Conservation (phyloP, 768 basidiomycete genomes). For the Leucogyrophana mollusca region DNA sequence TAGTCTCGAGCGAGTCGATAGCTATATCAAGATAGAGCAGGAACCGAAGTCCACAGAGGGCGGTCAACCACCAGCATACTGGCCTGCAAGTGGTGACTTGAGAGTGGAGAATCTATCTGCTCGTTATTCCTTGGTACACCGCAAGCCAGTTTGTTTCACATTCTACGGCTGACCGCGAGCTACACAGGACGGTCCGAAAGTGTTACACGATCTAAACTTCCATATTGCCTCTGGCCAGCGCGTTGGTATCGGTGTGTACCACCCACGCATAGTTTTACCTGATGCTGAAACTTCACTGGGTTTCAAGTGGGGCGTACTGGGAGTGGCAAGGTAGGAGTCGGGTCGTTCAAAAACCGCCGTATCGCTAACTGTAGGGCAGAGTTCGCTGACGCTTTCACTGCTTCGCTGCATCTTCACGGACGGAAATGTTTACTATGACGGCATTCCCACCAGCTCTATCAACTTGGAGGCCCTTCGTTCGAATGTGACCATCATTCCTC, state of each 20-base stretch:
- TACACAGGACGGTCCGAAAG: constrained; percentile 53
- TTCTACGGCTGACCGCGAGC: constrained; percentile 7
- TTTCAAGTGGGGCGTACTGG: constrained; percentile 55
- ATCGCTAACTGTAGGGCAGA: constrained; percentile 24
- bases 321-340: constrained; percentile 43
- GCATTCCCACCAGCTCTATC: constrained; percentile 39
- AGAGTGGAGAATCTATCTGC: constrained; percentile 52
- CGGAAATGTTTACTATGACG: constrained; percentile 53
- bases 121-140: constrained; percentile 37
- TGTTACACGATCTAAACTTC: constrained; percentile 52
- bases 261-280: constrained; percentile 10
- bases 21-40: constrained; percentile 56
- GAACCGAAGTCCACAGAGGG: constrained; percentile 41
- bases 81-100: constrained; percentile 58
- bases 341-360: constrained; percentile 1
- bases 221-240: constrained; percentile 55
- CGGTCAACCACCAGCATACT: constrained; percentile 57
- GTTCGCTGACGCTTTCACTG: constrained; percentile 50
- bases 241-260: constrained; percentile 46
- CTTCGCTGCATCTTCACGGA: constrained; percentile 53
- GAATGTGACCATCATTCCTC: constrained; percentile 60
- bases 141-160: too few relatives aligned
- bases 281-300: background rate
- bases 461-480: too few relatives aligned
- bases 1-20: constrained; percentile 50